Evolutionary conservation across 208 protist genomes (phyloP), one percentile per base, ranked within the genome.

Genomic region (Tritrichomonas foetus): DNA sequence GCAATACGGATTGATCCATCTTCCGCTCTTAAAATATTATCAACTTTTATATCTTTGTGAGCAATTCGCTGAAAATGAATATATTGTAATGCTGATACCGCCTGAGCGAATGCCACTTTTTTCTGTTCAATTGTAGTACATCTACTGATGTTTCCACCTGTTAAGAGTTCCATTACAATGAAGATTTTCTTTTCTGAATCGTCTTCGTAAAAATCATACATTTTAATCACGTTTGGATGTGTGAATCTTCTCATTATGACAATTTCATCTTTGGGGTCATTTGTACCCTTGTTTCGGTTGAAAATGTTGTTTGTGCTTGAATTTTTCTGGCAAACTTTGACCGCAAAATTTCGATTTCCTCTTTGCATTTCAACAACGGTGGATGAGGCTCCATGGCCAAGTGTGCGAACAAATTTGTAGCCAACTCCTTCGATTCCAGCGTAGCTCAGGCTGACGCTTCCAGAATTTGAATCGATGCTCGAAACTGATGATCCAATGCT

Each of bases 11-110:
- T 89, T 3, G 39, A 93, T 16, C 66, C 39, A 53, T 94, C 44
- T 30, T 93, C 50, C 0, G 66, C 97, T 92, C 99, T 97, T 33
- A 99, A 95, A 93, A 99, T 99, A 95, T 99, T 98, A 94, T 98
- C 94, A 22, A 96, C 96, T 94, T 97, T 97, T 33, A 97, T 94
- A 94, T 97, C 96, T 53, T 98, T 96, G 95, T 99, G 98, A 94
- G 99, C 98, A 75, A 99, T 98, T 55, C 97, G 96, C 84, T 99
- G 97, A 27, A 96, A 97, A 94, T 99, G 98, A 49, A 99, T 95
- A 95, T 99, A 99, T 92, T 98, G 94, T 61, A 99, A 95, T 25
- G 98, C 98, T 36, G 96, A 94, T 0, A 99, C 96, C 0, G 99
- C 95, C 95, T 99, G 98, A 93, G 25, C 69, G 20, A 78, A 78